Evolutionary conservation across 352 stramenopile species (phyloP).

Genomic region (Globisporangium apiculatum): DNA sequence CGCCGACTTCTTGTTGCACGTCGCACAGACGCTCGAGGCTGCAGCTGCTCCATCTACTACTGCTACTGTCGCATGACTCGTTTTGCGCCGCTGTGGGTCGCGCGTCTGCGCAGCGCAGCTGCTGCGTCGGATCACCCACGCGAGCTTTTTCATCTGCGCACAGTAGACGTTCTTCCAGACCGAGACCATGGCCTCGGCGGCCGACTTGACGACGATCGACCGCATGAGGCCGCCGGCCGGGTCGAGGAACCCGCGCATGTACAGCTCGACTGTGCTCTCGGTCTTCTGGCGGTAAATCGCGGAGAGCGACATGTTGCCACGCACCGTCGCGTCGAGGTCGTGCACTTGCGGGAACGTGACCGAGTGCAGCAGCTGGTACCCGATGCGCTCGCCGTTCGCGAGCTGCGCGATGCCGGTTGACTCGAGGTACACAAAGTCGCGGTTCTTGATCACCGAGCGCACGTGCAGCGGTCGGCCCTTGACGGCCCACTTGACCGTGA

Average conservation of each 20-base stretch:
- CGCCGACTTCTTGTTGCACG: constrained; percentile 21
- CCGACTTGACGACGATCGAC: constrained; percentile 25
- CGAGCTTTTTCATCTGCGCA: constrained; percentile 62
- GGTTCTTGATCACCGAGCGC: constrained; percentile 44
- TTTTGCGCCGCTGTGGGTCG: background rate
- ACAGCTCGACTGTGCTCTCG: constrained; percentile 38
- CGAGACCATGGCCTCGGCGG: constrained; percentile 24
- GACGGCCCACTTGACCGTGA: constrained; percentile 47
- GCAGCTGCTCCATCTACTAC: background rate
- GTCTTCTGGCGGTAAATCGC: constrained; percentile 41
- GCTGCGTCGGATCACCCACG: constrained; percentile 28
- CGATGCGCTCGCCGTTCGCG: constrained; percentile 9
- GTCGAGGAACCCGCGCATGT: constrained; percentile 32
- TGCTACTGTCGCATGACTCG: background rate
- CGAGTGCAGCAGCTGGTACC: constrained; percentile 30
- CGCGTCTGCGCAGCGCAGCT: background rate
- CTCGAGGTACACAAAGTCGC: constrained; percentile 60
- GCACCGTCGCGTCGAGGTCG: constrained; percentile 23
- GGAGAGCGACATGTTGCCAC: constrained; percentile 45
- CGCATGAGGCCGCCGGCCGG: constrained; percentile 25
- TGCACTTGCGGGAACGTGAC: constrained; percentile 45
- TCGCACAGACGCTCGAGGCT: constrained; percentile 12
- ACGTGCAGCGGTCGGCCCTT: constrained; percentile 33
- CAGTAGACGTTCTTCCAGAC: constrained; percentile 33
- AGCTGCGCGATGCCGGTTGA: constrained; percentile 31